Evolutionary conservation across 73 alveolate genomes (phyloP).

Genomic region (Stentor coeruleus): DNA sequence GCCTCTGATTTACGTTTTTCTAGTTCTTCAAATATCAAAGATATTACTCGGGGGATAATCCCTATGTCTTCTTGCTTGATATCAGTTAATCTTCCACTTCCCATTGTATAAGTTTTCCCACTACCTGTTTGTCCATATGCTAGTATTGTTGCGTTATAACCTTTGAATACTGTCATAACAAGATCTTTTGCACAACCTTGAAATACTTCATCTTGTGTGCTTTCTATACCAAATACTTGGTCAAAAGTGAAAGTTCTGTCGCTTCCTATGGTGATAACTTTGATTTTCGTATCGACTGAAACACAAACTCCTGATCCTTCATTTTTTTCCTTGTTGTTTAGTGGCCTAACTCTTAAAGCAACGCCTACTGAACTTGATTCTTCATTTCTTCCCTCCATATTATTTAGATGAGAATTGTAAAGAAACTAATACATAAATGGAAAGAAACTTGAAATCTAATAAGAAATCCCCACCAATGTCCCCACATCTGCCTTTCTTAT

Average conservation of each 20-base stretch:
- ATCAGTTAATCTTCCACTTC: conserved; percentile 71
- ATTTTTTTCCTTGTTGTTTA: conserved; percentile 72
- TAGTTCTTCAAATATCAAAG: conserved; percentile 71
- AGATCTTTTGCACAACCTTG: conserved; percentile 79
- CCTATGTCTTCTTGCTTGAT: conserved; percentile 74
- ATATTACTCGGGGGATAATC: conserved; percentile 88
- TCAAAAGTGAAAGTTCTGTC: conserved; percentile 84
- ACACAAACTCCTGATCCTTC: conserved; percentile 40
- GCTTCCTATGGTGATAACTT: conserved; percentile 60
- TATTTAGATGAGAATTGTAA: too few species aligned
- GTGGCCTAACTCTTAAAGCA: conserved; percentile 96
- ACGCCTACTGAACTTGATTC: conserved; percentile 6
- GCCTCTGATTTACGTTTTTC: conserved; percentile 71
- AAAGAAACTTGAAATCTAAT: too few species aligned
- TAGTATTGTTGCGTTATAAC: conserved; percentile 92
- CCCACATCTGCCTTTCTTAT: conserved; percentile 3
- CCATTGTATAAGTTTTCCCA: conserved; percentile 98
- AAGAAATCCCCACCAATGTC: too few species aligned
- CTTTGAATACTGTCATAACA: conserved; percentile 82
- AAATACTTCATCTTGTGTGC: conserved; percentile 77
- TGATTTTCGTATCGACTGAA: conserved; percentile 42
- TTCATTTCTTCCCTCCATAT: not conserved
- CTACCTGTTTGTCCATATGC: conserved; percentile 99
- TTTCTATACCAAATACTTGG: conserved; percentile 76
- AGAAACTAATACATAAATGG: too few species aligned